These are phyloP conservation scores for Tulasnella sp. DNA, from an alignment of 768 basidiomycete species.

Conservation along the genomic window DNA sequence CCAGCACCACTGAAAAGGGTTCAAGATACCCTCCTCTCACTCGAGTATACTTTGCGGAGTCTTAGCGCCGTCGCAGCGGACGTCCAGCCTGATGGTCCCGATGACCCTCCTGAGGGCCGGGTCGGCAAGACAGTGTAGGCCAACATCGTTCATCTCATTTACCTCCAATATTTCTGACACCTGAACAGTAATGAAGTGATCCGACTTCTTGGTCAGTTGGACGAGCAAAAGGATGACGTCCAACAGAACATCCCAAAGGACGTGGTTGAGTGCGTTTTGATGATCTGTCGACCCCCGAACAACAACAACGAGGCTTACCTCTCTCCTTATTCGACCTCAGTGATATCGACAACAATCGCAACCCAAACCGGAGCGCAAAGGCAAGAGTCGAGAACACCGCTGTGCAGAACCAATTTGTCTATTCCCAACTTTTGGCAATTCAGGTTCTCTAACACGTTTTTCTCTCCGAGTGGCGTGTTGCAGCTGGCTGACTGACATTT, in stretches of 20 bases:
- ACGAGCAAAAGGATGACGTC: constrained; percentile 18
- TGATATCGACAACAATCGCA: constrained; percentile 72
- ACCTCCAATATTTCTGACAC: not conserved
- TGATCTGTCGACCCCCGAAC: not conserved
- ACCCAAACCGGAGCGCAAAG: constrained; percentile 74
- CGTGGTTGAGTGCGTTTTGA: constrained; percentile 15
- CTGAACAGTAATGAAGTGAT: constrained; percentile 19
- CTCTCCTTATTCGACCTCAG: constrained; percentile 26
- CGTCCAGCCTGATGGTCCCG: constrained; percentile 16
- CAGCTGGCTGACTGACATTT: not conserved
- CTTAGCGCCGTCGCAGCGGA: constrained; percentile 19
- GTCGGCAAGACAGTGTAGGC: constrained; percentile 22
- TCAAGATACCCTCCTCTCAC: constrained; percentile 8
- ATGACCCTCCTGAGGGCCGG: constrained; percentile 16
- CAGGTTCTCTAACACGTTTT: constrained; percentile 41
- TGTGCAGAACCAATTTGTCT: constrained; percentile 87
- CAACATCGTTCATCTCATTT: not conserved
- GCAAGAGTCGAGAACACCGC: constrained; percentile 75
- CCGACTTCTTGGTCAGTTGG: constrained; percentile 16
- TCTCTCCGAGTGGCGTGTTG: constrained; percentile 12
- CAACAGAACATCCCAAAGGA: constrained; percentile 18
- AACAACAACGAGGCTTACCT: not conserved
- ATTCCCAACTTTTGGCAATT: constrained; percentile 75
- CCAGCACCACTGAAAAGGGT: not conserved
- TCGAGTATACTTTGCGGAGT: constrained; percentile 16